Percentiles rank a stretch among this genome's conserved stretches.
These are phyloP conservation scores for Cercophora newfieldiana DNA, from an alignment of 495 filamentous ascomycete genomes.

Conservation along the genomic window DNA sequence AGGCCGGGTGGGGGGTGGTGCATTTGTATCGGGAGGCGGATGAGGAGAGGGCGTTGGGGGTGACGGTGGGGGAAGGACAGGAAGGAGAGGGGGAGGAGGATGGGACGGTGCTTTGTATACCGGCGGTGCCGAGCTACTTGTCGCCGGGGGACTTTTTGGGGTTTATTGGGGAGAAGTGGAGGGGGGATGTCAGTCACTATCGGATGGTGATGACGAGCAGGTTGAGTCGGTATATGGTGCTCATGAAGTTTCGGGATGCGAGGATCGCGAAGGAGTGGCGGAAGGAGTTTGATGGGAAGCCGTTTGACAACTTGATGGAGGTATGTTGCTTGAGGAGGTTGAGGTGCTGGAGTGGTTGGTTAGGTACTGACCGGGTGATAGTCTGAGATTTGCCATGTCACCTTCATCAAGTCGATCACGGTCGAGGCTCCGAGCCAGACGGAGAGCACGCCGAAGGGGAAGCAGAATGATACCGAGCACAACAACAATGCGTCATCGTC, in stretches of 20 bases:
- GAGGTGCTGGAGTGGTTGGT: background rate
- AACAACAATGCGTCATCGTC: conserved; percentile 60
- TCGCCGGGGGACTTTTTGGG: conserved; percentile 88
- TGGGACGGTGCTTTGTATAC: conserved; percentile 82
- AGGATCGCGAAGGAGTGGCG: conserved; percentile 77
- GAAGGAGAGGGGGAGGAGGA: conserved; percentile 28
- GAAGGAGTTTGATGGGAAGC: conserved; percentile 87
- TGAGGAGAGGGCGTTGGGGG: conserved; percentile 50
- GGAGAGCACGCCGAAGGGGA: conserved; percentile 55
- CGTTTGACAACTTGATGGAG: conserved; percentile 86
- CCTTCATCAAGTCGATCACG: conserved; percentile 88
- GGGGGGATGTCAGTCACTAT: conserved; percentile 89
- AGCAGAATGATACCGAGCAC: conserved; percentile 64
- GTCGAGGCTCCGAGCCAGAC: conserved; percentile 50
- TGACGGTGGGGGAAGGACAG: background rate
- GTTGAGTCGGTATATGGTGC: conserved; percentile 90
- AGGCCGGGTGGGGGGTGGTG: conserved; percentile 89
- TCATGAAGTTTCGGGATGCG: conserved; percentile 89
- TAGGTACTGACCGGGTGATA: conserved; percentile 33
- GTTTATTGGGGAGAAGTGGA: conserved; percentile 86
- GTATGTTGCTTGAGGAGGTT: conserved; percentile 47
- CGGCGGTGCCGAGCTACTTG: conserved; percentile 92
- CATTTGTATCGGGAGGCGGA: conserved; percentile 87
- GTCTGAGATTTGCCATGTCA: conserved; percentile 96
- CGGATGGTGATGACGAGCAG: conserved; percentile 89